These are phyloP conservation scores for Mesotaenium endlicherianum DNA, from an alignment of 139 green algal genomes.

Conservation along the genomic window DNA sequence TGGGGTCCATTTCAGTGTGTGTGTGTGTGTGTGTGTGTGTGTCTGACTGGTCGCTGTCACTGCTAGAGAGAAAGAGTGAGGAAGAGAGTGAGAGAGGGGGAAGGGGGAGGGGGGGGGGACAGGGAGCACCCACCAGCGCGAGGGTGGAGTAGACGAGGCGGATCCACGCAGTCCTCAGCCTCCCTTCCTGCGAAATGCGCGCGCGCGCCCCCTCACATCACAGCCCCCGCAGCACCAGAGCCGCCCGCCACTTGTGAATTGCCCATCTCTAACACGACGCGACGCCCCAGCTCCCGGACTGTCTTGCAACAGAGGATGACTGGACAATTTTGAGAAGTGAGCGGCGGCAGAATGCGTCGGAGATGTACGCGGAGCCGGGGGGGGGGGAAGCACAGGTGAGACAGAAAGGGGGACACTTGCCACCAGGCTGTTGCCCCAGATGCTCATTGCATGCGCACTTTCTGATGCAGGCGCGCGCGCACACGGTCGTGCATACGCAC, in stretches of 20 bases:
- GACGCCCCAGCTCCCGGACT: neutral
- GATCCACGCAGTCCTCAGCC: slow-evolving; percentile 16
- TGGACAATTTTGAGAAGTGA: neutral
- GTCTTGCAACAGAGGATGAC: neutral
- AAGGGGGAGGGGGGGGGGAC: neutral
- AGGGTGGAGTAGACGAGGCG: slow-evolving; percentile 36
- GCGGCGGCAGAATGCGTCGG: neutral
- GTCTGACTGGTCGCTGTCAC: no score
- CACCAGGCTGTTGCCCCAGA: no score
- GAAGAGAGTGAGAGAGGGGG: no score
- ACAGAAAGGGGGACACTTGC: no score
- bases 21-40: no score
- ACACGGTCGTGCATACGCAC: no score
- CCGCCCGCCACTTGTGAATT: neutral
- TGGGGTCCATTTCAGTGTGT: no score
- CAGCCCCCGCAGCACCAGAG: neutral
- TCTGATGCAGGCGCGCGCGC: no score
- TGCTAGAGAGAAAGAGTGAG: no score
- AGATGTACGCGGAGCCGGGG: no score
- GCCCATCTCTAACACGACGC: neutral
- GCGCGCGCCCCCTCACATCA: neutral
- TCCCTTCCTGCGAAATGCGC: slow-evolving; percentile 1
- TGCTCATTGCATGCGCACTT: no score
- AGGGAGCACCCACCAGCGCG: neutral
- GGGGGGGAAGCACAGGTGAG: no score